Evolutionary conservation across 1,139 yeast genomes (phyloP).

Genomic region (Lodderomyces metapsilosis): DNA sequence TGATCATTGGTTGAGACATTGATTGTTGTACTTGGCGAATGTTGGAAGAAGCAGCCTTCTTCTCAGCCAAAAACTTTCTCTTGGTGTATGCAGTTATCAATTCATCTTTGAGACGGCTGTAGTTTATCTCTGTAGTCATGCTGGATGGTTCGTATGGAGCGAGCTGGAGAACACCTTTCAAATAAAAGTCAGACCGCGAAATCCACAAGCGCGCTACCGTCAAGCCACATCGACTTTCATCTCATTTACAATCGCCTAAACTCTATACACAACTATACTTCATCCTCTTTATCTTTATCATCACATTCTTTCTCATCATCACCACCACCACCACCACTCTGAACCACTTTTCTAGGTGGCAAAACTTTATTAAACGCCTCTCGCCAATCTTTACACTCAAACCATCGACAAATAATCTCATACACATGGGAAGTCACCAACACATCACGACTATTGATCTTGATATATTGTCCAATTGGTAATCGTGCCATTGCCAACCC

Average conservation of each 20-base stretch:
- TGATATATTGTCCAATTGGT: conserved; percentile 85
- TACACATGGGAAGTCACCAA: conserved; percentile 93
- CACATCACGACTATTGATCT: conserved; percentile 81
- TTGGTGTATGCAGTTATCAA: conserved; percentile 8
- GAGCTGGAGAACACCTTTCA: no score
- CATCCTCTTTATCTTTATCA: conserved; percentile 10
- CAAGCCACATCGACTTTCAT: no score
- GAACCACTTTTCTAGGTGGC: conserved; percentile 69
- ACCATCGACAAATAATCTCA: conserved; percentile 80
- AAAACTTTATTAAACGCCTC: conserved; percentile 78
- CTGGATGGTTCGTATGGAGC: background rate
- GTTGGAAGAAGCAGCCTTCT: background rate
- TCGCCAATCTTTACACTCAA: conserved; percentile 78
- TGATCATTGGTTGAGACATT: conserved; percentile 8
- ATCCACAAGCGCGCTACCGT: background rate
- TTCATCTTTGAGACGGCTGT: conserved; percentile 7
- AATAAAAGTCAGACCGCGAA: no score
- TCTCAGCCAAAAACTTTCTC: conserved; percentile 6
- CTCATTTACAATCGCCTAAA: background rate
- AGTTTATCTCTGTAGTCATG: conserved; percentile 9
- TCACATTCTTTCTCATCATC: conserved; percentile 8
- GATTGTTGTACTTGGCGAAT: background rate
- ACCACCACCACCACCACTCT: background rate
- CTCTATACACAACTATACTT: no score
- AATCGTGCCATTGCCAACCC: conserved; percentile 74